Evolutionary conservation across 768 basidiomycete species (phyloP).

Genomic region (Termitomyces sp.): DNA sequence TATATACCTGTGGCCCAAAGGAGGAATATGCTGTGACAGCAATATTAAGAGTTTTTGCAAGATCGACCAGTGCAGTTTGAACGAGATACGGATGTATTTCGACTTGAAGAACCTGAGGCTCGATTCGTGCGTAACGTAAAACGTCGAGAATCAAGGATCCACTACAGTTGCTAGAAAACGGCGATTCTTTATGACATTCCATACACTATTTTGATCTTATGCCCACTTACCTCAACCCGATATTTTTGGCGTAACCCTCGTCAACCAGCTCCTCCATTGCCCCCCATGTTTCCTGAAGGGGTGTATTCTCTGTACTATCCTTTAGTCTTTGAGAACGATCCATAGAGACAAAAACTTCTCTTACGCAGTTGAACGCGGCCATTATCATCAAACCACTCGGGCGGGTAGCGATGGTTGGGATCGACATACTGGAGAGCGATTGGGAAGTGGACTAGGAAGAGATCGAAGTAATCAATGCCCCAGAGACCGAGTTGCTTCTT

Average conservation of each 20-base stretch:
- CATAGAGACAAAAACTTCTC: slow-evolving; percentile 7
- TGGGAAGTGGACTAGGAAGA: slow-evolving; percentile 84
- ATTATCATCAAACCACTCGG: slow-evolving; percentile 77
- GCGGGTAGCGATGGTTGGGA: slow-evolving; percentile 68
- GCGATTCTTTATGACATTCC: background rate
- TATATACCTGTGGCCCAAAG: slow-evolving; percentile 30
- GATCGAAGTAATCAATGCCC: slow-evolving; percentile 82
- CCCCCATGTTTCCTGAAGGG: slow-evolving; percentile 78
- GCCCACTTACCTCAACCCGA: slow-evolving; percentile 57
- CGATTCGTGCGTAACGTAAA: slow-evolving; percentile 69
- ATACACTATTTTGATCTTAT: background rate
- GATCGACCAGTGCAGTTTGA: slow-evolving; percentile 49
- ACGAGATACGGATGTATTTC: slow-evolving; percentile 69
- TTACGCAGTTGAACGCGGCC: slow-evolving; percentile 60
- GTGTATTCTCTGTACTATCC: slow-evolving; percentile 45
- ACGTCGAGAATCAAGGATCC: slow-evolving; percentile 71
- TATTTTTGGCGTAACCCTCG: slow-evolving; percentile 64
- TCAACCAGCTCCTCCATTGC: slow-evolving; percentile 80
- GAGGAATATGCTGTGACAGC: slow-evolving; percentile 62
- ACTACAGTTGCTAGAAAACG: slow-evolving; percentile 56
- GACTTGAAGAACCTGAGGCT: slow-evolving; percentile 66
- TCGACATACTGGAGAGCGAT: slow-evolving; percentile 78
- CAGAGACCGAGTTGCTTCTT: slow-evolving; percentile 70
- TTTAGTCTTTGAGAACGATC: background rate
- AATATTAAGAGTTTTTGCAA: slow-evolving; percentile 53